Percentiles rank a stretch among this genome's conserved stretches.
phyloP scores from a whole-genome alignment of 345 rosid species.

The Hirschfeldia incana region DNA sequence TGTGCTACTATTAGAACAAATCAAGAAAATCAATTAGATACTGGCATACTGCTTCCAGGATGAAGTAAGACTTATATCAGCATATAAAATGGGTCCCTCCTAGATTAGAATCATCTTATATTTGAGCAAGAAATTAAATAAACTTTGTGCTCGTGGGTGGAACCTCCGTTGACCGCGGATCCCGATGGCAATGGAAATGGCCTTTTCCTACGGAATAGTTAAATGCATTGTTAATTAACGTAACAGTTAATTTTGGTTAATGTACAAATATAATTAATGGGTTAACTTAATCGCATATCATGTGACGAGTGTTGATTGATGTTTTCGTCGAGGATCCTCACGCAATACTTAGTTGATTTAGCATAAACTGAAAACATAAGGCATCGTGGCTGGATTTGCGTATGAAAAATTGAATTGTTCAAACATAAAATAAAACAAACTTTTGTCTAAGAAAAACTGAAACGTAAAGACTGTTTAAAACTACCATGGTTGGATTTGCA shows the following conservation, averaged over 20 bases:
- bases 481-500: conserved; percentile 24
- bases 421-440: neutral
- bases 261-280: no score
- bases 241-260: conserved; percentile 11
- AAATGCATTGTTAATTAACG: conserved; percentile 19
- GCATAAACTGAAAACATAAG: neutral
- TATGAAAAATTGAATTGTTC: neutral
- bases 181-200: conserved; percentile 32
- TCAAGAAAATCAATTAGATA: no score
- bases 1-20: no score
- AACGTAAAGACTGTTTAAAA: neutral
- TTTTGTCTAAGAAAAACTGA: neutral
- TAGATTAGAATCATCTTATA: conserved; percentile 20
- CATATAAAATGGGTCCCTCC: neutral
- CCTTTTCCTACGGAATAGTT: conserved; percentile 35
- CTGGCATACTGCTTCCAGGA: no score
- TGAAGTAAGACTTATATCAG: no score
- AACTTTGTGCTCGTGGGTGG: conserved; percentile 38
- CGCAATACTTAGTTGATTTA: neutral
- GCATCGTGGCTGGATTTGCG: neutral
- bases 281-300: conserved; percentile 23
- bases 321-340: conserved; percentile 26
- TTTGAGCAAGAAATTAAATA: neutral
- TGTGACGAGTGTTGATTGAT: conserved; percentile 26
- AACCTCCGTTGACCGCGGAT: conserved; percentile 44